Evolutionary conservation across 257 asterid species (phyloP), one percentile per base, ranked within the genome.

Genomic region (Eustoma russellianum): DNA sequence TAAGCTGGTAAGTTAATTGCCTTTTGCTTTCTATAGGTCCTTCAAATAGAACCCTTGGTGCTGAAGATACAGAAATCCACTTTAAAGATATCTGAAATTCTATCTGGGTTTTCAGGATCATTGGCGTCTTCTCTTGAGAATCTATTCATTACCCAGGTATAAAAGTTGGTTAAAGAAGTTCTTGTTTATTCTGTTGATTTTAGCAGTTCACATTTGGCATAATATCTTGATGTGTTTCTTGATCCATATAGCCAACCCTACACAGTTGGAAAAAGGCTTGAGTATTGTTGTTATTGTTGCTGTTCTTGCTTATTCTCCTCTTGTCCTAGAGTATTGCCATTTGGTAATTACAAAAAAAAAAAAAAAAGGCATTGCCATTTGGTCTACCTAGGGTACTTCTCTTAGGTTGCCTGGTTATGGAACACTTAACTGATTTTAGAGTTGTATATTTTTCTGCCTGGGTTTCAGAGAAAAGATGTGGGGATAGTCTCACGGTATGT

Each of bases 11-110:
- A 24, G 30, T 7, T 19, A 34, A 50, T 33, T 15, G 8, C 47
- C 52, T 46, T 28, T 41, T 57, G 44, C 50, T 47, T 0, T 64
- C 46, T 45, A 59, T 80, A 88, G 97, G 86, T 83, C 54, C 67
- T 85, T 58, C 82, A 63, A 65, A 88, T 86, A 66, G 80, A 78
- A 72, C 83, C 76, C 19, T 62, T 81, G 76, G 43, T 88, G 68
- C 70, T 70, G 66, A 82, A 72, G 68, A 78, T 92, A 61, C 88
- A 83, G 67, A 78, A 55, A 51, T 72, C 76, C 18, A 63, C 77
- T 16, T 78, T 75, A 45, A 69, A 76, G 71, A 67, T 88, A 52
- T 79, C 81, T 48, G 38, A 62, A 70, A 56, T 64, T 64, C 65
- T 88, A 60, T 75, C 72, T 58, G 54, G 62, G 74, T 58, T 69